Evolutionary conservation across 148 eudicot species (phyloP).

Genomic region (Cornus suecica): DNA sequence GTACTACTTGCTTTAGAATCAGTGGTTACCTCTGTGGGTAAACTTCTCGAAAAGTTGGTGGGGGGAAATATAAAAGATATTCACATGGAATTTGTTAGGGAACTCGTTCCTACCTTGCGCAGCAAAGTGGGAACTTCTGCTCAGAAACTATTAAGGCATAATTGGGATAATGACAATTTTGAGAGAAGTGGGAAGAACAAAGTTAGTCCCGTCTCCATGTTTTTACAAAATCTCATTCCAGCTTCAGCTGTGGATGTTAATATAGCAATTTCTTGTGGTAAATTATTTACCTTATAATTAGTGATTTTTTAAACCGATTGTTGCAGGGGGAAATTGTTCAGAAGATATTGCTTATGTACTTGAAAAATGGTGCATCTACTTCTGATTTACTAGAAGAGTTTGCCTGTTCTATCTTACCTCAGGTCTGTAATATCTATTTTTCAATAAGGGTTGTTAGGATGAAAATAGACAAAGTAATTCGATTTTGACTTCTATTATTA

Average conservation of each 20-base stretch:
- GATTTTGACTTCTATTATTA: neutral
- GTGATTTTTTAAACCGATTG: conserved; percentile 1
- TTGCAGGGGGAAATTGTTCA: conserved; percentile 51
- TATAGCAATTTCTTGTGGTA: neutral
- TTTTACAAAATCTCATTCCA: neutral
- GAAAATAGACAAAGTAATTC: neutral
- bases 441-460: neutral
- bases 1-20: conserved; percentile 40
- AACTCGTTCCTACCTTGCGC: conserved; percentile 33
- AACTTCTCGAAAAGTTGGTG: conserved; percentile 18
- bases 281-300: neutral
- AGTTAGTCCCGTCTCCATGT: conserved; percentile 23
- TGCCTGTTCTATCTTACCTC: conserved; percentile 47
- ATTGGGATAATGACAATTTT: conserved; percentile 28
- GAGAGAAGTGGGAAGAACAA: conserved; percentile 42
- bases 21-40: conserved; percentile 32
- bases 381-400: conserved; percentile 40
- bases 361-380: conserved; percentile 37
- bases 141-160: conserved; percentile 41
- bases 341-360: conserved; percentile 40
- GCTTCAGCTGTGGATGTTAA: neutral
- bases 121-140: conserved; percentile 44
- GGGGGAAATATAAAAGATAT: conserved; percentile 30
- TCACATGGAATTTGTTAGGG: conserved; percentile 18
- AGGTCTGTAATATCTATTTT: conserved; percentile 33